Conservation (phyloP, 257 asterid genomes). For the Solanum pinnatisectum region DNA sequence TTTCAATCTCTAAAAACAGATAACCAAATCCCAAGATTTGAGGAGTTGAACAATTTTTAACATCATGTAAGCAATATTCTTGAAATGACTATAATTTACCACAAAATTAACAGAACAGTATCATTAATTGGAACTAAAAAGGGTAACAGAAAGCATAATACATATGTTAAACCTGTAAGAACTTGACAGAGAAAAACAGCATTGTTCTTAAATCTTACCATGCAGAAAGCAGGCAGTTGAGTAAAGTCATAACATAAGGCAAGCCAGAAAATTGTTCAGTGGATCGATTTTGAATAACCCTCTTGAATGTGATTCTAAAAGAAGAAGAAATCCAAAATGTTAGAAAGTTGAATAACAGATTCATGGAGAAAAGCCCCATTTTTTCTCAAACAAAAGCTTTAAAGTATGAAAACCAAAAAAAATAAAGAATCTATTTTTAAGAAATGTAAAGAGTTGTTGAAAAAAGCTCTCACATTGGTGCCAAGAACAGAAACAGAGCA, state of each 20-base stretch:
- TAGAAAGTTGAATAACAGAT: neutral
- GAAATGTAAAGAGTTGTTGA: neutral
- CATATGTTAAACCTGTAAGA: neutral
- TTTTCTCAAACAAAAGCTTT: neutral
- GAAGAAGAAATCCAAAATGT: neutral
- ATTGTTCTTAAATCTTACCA: slow-evolving; percentile 28
- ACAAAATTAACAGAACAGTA: neutral
- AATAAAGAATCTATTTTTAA: neutral
- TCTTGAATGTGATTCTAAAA: slow-evolving; percentile 68
- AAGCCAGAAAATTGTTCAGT: slow-evolving; percentile 80
- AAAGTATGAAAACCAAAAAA: neutral
- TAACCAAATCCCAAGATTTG: neutral
- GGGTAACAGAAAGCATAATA: neutral
- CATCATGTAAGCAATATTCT: neutral
- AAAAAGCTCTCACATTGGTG: slow-evolving; percentile 58
- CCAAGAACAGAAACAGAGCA: slow-evolving; percentile 77
- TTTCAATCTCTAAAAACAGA: neutral
- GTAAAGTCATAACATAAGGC: slow-evolving; percentile 79
- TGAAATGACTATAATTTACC: neutral
- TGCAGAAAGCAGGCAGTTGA: slow-evolving; percentile 78
- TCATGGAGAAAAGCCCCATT: neutral
- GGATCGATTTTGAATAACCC: slow-evolving; percentile 41
- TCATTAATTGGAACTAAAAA: neutral
- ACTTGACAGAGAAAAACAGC: neutral
- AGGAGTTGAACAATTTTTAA: neutral